Base-by-base conservation (phyloP, 345 rosid genomes). In the Trapa bicornis region DNA sequence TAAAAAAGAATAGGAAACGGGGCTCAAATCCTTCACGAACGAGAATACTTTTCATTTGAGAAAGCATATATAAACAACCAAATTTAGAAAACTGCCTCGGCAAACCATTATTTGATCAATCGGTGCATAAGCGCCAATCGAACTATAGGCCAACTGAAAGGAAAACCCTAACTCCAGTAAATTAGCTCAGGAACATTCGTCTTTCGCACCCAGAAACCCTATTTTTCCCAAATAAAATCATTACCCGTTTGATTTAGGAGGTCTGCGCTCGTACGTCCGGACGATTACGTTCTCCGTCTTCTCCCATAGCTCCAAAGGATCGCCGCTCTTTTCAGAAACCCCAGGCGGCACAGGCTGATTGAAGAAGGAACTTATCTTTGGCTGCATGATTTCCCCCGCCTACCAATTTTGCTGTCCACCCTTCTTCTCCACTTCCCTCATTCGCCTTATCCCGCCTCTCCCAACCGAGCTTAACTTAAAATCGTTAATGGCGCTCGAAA, bases 341-440 rank as follows among this genome's bases (percentile, higher is more conserved):
- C 64, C 12, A 1, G 60, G 60, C 15, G 63, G 63, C n/a, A 87
- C 60, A 38, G 84, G 61, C 1, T 80, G 78, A 62, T 85, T 80
- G 85, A 87, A 22, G 29, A 22, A 92, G 74, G 87, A 76, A 61
- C 78, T 84, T 79, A 92, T 86, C 74, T 87, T 89, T 70, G 89
- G 68, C 77, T 87, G 96, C 98, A 89, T 92, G 61, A 2, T 54
- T 38, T n/a, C 32, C 11, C 17, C 66, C 11, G 47, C 66, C 47
- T 15, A 15, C 29, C 66, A 13, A 22, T 4, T 39, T n/a, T 10
- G 33, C 33, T 54, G 2, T 54, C 60, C 1, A 11, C 2, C 60
- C 17, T 8, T 22, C 60, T 54, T 35, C 22, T 54, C 35, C 7
- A 5, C 0, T 3, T 50, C 54, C 2, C 54, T 3, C 33, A 16